phyloP scores from a whole-genome alignment of 352 stramenopile species.

The Chloridella minuta region DNA sequence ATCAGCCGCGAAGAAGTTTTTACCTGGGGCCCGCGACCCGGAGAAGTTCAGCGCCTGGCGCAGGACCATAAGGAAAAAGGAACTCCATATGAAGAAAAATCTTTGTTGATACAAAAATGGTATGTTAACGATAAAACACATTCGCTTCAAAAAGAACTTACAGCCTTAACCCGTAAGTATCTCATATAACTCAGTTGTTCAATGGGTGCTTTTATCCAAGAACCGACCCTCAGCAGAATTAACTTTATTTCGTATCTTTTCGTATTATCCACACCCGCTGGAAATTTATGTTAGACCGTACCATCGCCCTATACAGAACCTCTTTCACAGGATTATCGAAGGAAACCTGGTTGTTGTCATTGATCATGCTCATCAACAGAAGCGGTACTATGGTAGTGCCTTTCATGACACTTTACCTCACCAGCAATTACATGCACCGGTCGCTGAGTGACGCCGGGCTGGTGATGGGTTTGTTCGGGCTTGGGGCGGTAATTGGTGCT shows the following conservation, averaged over 20 bases:
- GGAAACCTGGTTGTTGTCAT: not conserved
- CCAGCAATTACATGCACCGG: not conserved
- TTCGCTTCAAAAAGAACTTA: not conserved
- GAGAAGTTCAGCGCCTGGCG: not conserved
- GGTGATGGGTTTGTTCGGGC: not conserved
- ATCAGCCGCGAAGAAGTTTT: not conserved
- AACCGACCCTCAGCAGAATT: too few species aligned
- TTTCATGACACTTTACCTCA: not conserved
- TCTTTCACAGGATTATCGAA: not conserved
- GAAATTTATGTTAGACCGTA: not conserved
- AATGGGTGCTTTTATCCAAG: too few species aligned
- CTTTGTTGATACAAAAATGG: not conserved
- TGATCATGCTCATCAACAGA: not conserved
- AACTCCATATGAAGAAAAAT: not conserved
- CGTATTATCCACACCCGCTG: too few species aligned
- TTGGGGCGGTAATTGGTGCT: not conserved
- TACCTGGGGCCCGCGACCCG: not conserved
- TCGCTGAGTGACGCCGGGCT: not conserved
- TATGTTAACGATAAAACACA: not conserved
- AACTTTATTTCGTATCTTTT: too few species aligned
- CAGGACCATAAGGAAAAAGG: not conserved
- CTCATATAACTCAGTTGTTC: too few species aligned
- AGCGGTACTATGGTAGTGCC: not conserved
- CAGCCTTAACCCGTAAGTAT: not conserved
- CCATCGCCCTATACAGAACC: not conserved